Percentiles rank a stretch among this genome's conserved stretches.
Evolutionary conservation across 2,329 filamentous ascomycete genomes (phyloP).

Genomic region (Camptophora hylomeconis): DNA sequence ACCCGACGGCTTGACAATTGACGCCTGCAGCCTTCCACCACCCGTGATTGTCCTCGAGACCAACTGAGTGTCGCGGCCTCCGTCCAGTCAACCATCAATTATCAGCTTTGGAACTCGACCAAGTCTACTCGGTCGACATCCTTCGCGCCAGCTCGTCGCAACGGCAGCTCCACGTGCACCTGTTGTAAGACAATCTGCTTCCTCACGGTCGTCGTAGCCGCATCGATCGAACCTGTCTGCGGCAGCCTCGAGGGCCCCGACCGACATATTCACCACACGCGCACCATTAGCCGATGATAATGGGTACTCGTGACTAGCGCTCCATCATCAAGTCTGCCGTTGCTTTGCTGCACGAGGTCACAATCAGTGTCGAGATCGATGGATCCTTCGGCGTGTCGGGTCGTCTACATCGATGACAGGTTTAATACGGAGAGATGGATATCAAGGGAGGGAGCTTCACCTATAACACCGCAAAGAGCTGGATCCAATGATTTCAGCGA

Average conservation of each 20-base stretch:
- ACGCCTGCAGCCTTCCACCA: slow-evolving; percentile 11
- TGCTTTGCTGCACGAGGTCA: slow-evolving; percentile 11
- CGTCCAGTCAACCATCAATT: slow-evolving; percentile 4
- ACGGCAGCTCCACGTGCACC: too few species aligned
- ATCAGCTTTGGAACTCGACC: slow-evolving; percentile 1
- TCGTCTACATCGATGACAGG: slow-evolving; percentile 34
- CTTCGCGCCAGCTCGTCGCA: too few species aligned
- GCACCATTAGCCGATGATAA: too few species aligned
- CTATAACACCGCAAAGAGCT: slow-evolving; percentile 13
- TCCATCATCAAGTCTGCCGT: slow-evolving; percentile 6
- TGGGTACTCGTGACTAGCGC: background rate
- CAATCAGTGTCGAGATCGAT: slow-evolving; percentile 16
- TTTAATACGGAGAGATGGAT: slow-evolving; percentile 33
- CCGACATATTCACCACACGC: background rate
- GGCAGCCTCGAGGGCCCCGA: slow-evolving; percentile 2
- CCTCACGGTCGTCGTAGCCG: too few species aligned
- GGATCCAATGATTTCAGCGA: slow-evolving; percentile 21
- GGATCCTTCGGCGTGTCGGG: slow-evolving; percentile 30
- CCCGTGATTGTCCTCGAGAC: slow-evolving; percentile 2
- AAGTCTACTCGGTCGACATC: background rate
- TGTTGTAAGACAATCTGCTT: too few species aligned
- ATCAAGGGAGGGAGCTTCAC: slow-evolving; percentile 19
- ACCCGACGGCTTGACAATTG: slow-evolving; percentile 12
- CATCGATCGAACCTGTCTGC: slow-evolving; percentile 1
- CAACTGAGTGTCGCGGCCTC: slow-evolving; percentile 4